Conservation (phyloP, 768 basidiomycete species). For the Kwoniella bestiolae region DNA sequence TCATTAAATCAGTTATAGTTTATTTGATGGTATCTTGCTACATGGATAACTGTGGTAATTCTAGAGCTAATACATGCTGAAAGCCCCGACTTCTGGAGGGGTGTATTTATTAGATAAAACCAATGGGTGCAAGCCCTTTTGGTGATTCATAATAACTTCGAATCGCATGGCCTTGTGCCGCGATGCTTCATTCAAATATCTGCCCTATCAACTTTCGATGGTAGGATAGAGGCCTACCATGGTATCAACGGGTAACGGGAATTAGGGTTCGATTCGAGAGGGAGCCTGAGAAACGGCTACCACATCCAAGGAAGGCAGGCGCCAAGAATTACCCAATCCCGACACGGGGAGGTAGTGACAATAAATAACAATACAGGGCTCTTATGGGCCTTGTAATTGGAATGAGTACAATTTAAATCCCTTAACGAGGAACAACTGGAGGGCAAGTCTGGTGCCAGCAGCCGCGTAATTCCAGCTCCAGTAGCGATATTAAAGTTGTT, state of each 20-base stretch:
- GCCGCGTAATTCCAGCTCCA: slow-evolving; percentile 59
- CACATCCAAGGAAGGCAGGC: slow-evolving; percentile 7
- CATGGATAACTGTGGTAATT: slow-evolving; percentile 81
- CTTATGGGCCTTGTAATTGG: slow-evolving; percentile 61
- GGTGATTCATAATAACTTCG: slow-evolving; percentile 78
- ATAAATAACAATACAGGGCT: slow-evolving; percentile 62
- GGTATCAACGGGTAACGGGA: slow-evolving; percentile 76
- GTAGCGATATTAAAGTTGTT: slow-evolving; percentile 61
- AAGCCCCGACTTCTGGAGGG: slow-evolving; percentile 71
- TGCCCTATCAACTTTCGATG: slow-evolving; percentile 79
- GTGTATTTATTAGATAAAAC: slow-evolving; percentile 72
- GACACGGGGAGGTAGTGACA: slow-evolving; percentile 60
- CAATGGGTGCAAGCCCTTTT: slow-evolving; percentile 60
- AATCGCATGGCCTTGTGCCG: slow-evolving; percentile 74
- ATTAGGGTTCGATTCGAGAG: slow-evolving; percentile 7
- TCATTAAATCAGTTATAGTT: slow-evolving; percentile 84
- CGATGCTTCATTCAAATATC: slow-evolving; percentile 72
- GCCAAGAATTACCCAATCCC: slow-evolving; percentile 29
- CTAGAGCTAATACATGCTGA: slow-evolving; percentile 76
- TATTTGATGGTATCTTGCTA: slow-evolving; percentile 76
- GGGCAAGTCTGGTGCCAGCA: slow-evolving; percentile 61
- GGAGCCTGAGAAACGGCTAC: slow-evolving; percentile 5
- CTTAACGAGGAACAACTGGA: slow-evolving; percentile 63
- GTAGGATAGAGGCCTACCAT: slow-evolving; percentile 76
- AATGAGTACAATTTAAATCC: slow-evolving; percentile 63